These are phyloP conservation scores for Chlamydomonas incerta DNA, from an alignment of 139 green algal genomes.

Conservation along the genomic window DNA sequence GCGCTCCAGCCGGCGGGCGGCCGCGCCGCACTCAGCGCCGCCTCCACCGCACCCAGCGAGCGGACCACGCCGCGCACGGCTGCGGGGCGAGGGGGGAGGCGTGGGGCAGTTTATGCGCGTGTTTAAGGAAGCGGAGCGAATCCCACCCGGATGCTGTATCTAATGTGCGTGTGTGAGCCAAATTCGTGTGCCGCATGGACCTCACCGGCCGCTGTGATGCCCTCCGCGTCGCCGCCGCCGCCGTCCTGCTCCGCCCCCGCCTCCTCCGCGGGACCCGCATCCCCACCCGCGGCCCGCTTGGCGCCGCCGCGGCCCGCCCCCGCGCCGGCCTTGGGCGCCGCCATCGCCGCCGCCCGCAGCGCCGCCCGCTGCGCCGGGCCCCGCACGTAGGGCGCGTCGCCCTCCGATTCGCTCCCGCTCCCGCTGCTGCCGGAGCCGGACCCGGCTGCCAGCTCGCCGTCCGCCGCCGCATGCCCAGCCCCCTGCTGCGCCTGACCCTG, in stretches of 20 bases:
- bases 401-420: neutral
- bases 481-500: no score
- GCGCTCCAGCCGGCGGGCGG: slow-evolving; percentile 13
- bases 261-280: no score
- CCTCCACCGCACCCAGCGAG: neutral
- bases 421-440: neutral
- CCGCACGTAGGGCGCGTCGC: slow-evolving; percentile 20
- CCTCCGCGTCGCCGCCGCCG: no score
- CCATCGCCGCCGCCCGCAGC: neutral
- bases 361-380: neutral
- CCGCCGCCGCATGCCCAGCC: no score
- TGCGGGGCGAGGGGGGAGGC: neutral
- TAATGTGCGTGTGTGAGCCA: no score
- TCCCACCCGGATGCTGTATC: no score
- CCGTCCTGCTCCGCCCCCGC: no score
- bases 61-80: neutral
- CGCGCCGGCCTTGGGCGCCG: no score
- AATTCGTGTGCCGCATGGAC: no score
- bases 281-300: neutral
- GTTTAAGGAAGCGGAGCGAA: no score
- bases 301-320: neutral
- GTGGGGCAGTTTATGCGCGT: no score
- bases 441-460: no score
- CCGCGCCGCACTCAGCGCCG: neutral
- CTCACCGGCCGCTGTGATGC: neutral